Percentiles rank a stretch among this genome's conserved stretches.
Evolutionary conservation across 2,329 filamentous ascomycete genomes (phyloP).

Genomic region (Curvularia verruculosa): DNA sequence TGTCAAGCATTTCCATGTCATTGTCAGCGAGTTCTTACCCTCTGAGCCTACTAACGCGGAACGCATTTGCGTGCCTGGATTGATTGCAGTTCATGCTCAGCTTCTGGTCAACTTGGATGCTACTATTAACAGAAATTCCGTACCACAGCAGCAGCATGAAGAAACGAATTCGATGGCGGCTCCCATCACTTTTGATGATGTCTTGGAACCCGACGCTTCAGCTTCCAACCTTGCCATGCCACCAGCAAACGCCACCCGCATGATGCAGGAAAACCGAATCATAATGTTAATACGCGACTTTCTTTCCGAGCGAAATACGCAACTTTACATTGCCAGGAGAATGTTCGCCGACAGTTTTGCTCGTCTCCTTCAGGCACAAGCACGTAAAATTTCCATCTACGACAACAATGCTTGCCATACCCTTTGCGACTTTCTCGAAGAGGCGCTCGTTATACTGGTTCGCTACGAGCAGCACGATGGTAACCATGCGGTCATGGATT

Average conservation of each 20-base stretch:
- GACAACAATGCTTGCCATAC: slow-evolving; percentile 85
- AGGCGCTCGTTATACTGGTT: slow-evolving; percentile 71
- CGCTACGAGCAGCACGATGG: slow-evolving; percentile 61
- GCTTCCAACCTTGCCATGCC: slow-evolving; percentile 67
- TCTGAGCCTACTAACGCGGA: slow-evolving; percentile 59
- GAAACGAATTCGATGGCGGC: slow-evolving; percentile 46
- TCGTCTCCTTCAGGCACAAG: slow-evolving; percentile 72
- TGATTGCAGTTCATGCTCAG: slow-evolving; percentile 82
- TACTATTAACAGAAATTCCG: slow-evolving; percentile 76
- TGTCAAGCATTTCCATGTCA: slow-evolving; percentile 82
- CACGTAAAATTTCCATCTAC: slow-evolving; percentile 77
- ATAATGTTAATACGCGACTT: slow-evolving; percentile 83
- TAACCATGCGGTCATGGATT: slow-evolving; percentile 66
- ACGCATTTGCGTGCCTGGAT: slow-evolving; percentile 72
- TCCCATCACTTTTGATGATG: slow-evolving; percentile 69
- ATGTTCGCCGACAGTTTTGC: slow-evolving; percentile 80
- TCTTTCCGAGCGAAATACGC: slow-evolving; percentile 65
- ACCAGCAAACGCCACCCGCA: slow-evolving; percentile 72
- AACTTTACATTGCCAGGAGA: slow-evolving; percentile 64
- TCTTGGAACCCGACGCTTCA: slow-evolving; percentile 70
- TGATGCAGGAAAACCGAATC: slow-evolving; percentile 88
- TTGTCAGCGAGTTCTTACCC: slow-evolving; percentile 69
- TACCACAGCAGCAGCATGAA: slow-evolving; percentile 46
- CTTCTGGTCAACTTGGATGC: slow-evolving; percentile 79
- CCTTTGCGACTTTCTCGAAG: slow-evolving; percentile 89